phyloP scores from a whole-genome alignment of 2,329 filamentous ascomycete species.

The Phialemoniopsis sp. region DNA sequence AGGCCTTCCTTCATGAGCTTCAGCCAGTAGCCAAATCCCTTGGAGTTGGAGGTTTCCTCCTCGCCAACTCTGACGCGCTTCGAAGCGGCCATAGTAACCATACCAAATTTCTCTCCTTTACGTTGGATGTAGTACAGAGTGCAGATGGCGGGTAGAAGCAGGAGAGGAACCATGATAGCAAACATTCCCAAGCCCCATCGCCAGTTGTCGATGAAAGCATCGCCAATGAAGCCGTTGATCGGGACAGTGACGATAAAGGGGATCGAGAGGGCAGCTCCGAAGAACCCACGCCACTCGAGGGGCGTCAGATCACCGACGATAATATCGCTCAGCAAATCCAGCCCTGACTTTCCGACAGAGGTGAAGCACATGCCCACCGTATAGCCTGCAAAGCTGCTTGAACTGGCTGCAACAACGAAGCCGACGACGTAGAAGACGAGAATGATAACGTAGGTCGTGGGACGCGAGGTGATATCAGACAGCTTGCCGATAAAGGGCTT shows the following conservation, averaged over 20 bases:
- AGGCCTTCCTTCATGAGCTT: slow-evolving; percentile 30
- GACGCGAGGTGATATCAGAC: slow-evolving; percentile 28
- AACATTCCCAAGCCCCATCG: slow-evolving; percentile 56
- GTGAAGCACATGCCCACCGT: slow-evolving; percentile 27
- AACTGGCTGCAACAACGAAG: slow-evolving; percentile 25
- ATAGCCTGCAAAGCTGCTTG: slow-evolving; percentile 21
- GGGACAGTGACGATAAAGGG: slow-evolving; percentile 27
- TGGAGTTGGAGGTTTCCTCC: slow-evolving; percentile 2
- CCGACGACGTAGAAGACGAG: slow-evolving; percentile 28
- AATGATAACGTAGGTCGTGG: slow-evolving; percentile 30
- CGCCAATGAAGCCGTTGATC: slow-evolving; percentile 33
- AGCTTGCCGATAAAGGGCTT: slow-evolving; percentile 30
- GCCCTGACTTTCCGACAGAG: slow-evolving; percentile 27
- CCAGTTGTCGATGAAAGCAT: slow-evolving; percentile 38
- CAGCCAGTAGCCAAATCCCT: slow-evolving; percentile 12
- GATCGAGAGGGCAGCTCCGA: slow-evolving; percentile 15
- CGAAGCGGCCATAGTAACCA: slow-evolving; percentile 28
- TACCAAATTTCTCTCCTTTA: slow-evolving; percentile 49
- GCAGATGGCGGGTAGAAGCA: slow-evolving; percentile 53
- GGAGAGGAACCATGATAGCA: slow-evolving; percentile 48
- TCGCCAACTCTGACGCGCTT: slow-evolving; percentile 26
- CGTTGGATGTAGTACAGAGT: slow-evolving; percentile 52
- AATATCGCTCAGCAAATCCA: slow-evolving; percentile 27
- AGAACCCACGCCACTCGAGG: slow-evolving; percentile 28
- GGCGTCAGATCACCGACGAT: slow-evolving; percentile 27